Evolutionary conservation across 192 early-diverging fungal genomes (phyloP).

Genomic region (Dimargaris verticillata): DNA sequence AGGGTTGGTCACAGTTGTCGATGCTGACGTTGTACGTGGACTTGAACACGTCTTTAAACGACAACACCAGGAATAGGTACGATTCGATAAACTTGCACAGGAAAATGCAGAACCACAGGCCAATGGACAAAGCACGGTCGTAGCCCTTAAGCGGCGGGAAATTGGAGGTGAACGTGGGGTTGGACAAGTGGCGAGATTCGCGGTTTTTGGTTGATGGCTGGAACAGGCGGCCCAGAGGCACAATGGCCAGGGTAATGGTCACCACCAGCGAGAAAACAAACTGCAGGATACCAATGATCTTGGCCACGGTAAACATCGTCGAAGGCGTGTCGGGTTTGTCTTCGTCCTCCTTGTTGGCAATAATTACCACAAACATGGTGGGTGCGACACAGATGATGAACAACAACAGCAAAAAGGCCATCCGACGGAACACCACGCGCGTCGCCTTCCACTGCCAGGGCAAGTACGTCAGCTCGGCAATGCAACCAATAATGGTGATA

Average conservation of each 20-base stretch:
- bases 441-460: slow-evolving; percentile 30
- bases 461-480: slow-evolving; percentile 55
- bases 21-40: slow-evolving; percentile 31
- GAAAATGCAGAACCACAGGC: slow-evolving; percentile 55
- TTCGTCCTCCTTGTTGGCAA: slow-evolving; percentile 8
- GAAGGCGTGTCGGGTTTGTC: too few relatives aligned
- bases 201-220: slow-evolving; percentile 36
- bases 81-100: slow-evolving; percentile 62
- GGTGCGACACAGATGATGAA: slow-evolving; percentile 46
- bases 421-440: slow-evolving; percentile 27
- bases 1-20: slow-evolving; percentile 39
- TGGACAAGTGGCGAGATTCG: slow-evolving; percentile 28
- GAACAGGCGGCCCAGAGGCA: slow-evolving; percentile 47
- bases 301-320: slow-evolving; percentile 27
- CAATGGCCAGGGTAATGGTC: slow-evolving; percentile 43
- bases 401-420: slow-evolving; percentile 37
- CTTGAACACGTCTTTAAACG: slow-evolving; percentile 56
- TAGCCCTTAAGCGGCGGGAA: slow-evolving; percentile 49
- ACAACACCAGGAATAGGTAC: slow-evolving; percentile 66
- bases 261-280: slow-evolving; percentile 49
- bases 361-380: slow-evolving; percentile 29
- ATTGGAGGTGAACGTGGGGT: slow-evolving; percentile 54
- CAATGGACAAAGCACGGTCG: slow-evolving; percentile 50
- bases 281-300: slow-evolving; percentile 44
- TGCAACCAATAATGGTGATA: slow-evolving; percentile 42